These are phyloP conservation scores for Cymbopogon flexuosus DNA, from an alignment of 202 grass and related monocot species.

Conservation along the genomic window DNA sequence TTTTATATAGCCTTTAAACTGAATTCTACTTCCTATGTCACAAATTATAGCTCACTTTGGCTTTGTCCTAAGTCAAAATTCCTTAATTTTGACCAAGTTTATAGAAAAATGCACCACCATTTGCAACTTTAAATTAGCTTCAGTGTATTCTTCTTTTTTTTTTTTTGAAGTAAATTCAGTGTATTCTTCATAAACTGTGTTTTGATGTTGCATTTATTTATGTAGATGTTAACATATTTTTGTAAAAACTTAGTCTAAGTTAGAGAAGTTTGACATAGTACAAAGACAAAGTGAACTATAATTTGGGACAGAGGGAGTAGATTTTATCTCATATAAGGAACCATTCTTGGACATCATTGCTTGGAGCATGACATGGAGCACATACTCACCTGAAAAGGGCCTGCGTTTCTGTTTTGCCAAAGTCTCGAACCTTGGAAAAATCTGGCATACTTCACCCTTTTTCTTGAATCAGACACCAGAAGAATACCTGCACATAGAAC, in stretches of 20 bases:
- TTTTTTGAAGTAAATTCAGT: not conserved
- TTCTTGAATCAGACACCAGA: not conserved
- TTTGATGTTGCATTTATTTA: not conserved
- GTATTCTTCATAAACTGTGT: not conserved
- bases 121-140: not conserved
- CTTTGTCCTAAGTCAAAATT: not conserved
- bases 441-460: not conserved
- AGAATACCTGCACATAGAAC: not conserved
- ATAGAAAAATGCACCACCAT: not conserved
- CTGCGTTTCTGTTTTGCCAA: not conserved
- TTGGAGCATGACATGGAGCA: not conserved
- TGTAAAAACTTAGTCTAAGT: not conserved
- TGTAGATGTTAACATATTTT: not conserved
- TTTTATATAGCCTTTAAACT: not conserved
- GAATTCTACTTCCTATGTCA: not conserved
- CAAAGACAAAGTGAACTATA: not conserved
- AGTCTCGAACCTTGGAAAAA: not conserved
- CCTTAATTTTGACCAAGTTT: not conserved
- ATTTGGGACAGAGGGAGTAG: not conserved
- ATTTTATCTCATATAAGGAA: not conserved
- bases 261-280: not conserved
- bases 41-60: not conserved
- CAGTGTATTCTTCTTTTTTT: not conserved
- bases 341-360: not conserved
- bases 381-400: not conserved